Conservation (phyloP, 2,329 filamentous ascomycete genomes). For the Drechslerella coelobrocha region DNA sequence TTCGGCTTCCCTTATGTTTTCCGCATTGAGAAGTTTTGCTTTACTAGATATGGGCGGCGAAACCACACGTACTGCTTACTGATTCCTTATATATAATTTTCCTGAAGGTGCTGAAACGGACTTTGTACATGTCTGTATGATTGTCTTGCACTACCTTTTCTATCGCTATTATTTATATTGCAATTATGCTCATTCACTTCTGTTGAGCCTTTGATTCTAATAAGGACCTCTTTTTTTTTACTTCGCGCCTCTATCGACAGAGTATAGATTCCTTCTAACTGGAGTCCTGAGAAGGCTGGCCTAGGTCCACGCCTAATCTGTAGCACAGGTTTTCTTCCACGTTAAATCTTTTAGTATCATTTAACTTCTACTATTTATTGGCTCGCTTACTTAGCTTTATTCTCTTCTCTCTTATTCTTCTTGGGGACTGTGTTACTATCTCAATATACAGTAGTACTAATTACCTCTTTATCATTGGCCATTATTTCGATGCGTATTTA, state of each 20-base stretch:
- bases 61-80: background rate
- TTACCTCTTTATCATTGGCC: too few relatives aligned
- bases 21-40: background rate
- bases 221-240: background rate
- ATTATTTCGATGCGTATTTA: too few relatives aligned
- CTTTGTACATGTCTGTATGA: conserved; percentile 2
- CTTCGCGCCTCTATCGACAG: background rate
- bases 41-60: conserved; percentile 4
- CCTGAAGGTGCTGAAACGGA: background rate
- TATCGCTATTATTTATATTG: background rate
- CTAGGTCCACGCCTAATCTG: background rate
- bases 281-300: background rate
- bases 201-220: background rate
- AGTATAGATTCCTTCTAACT: conserved; percentile 3
- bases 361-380: too few relatives aligned
- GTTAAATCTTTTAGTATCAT: background rate
- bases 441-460: too few relatives aligned
- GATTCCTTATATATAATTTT: conserved; percentile 3
- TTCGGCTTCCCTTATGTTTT: background rate
- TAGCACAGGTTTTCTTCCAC: too few relatives aligned
- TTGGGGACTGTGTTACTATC: too few relatives aligned
- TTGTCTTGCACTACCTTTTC: conserved; percentile 3
- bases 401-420: too few relatives aligned
- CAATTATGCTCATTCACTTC: background rate
- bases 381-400: too few relatives aligned